phyloP scores from a whole-genome alignment of 2,329 filamentous ascomycete species.

The Ascochyta rabiei region DNA sequence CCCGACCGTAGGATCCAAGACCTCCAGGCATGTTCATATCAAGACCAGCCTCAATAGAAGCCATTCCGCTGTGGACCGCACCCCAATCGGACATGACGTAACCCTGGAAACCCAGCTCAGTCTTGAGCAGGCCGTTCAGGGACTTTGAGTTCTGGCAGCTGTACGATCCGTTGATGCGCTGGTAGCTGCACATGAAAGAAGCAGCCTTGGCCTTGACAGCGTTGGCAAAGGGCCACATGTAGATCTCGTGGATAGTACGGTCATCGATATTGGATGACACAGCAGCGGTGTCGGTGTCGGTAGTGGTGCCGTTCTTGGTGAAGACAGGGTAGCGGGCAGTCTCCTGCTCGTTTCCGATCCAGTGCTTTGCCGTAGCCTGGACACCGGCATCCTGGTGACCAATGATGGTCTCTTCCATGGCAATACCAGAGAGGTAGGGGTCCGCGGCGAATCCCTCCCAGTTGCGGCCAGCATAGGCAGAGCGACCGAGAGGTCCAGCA shows the following conservation, averaged over 20 bases:
- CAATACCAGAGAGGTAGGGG: constrained; percentile 52
- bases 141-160: constrained; percentile 49
- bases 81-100: constrained; percentile 54
- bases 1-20: constrained; percentile 38
- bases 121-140: constrained; percentile 59
- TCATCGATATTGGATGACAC: constrained; percentile 69
- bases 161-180: constrained; percentile 46
- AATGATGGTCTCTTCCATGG: constrained; percentile 48
- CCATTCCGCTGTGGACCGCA: constrained; percentile 53
- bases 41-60: constrained; percentile 55
- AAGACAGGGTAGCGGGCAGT: constrained; percentile 48
- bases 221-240: constrained; percentile 71
- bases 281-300: constrained; percentile 54
- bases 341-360: constrained; percentile 68
- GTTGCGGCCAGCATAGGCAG: constrained; percentile 50
- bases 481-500: constrained; percentile 52
- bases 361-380: constrained; percentile 57
- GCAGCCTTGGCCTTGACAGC: constrained; percentile 63
- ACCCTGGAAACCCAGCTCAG: constrained; percentile 58
- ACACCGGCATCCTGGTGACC: constrained; percentile 52
- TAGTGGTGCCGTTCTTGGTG: constrained; percentile 64
- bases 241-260: constrained; percentile 68
- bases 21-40: constrained; percentile 54
- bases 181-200: constrained; percentile 65
- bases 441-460: constrained; percentile 55